Evolutionary conservation across 805 yeast species (phyloP).

Genomic region (Lipomyces chichibuensis): DNA sequence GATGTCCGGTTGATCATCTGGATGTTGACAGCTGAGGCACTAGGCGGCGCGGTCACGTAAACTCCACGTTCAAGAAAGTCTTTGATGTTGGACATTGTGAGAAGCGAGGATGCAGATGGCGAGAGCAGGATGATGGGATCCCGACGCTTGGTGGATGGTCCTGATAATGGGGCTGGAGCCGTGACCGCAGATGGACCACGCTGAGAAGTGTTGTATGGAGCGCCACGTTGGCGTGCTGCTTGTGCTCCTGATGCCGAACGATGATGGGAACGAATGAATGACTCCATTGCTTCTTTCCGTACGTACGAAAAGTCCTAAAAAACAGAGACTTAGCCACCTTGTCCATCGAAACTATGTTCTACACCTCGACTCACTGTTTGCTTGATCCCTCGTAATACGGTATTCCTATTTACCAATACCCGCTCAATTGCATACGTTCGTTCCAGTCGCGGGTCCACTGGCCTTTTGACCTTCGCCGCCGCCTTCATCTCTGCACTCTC

Average conservation of each 20-base stretch:
- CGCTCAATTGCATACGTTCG: constrained; percentile 53
- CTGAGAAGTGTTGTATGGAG: not conserved
- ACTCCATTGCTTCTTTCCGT: constrained; percentile 43
- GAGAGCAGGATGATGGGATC: constrained; percentile 78
- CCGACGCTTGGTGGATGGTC: constrained; percentile 42
- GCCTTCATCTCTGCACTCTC: not conserved
- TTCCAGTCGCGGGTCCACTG: constrained; percentile 57
- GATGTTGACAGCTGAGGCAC: constrained; percentile 42
- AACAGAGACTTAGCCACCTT: not conserved
- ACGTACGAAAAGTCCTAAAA: constrained; percentile 42
- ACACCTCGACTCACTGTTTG: constrained; percentile 24
- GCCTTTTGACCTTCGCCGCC: constrained; percentile 7
- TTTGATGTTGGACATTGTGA: constrained; percentile 67
- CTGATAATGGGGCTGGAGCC: not conserved
- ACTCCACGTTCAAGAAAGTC: constrained; percentile 74
- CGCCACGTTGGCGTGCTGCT: not conserved
- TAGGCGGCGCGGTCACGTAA: constrained; percentile 54
- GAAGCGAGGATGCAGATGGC: constrained; percentile 75
- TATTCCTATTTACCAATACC: constrained; percentile 50
- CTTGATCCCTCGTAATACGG: constrained; percentile 46
- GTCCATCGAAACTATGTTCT: not conserved
- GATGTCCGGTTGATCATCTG: constrained; percentile 60
- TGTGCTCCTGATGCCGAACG: constrained; percentile 4
- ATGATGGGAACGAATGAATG: constrained; percentile 27
- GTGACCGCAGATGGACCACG: constrained; percentile 11